Conservation (phyloP, 148 eudicot genomes). For the Polygonum maritimum region DNA sequence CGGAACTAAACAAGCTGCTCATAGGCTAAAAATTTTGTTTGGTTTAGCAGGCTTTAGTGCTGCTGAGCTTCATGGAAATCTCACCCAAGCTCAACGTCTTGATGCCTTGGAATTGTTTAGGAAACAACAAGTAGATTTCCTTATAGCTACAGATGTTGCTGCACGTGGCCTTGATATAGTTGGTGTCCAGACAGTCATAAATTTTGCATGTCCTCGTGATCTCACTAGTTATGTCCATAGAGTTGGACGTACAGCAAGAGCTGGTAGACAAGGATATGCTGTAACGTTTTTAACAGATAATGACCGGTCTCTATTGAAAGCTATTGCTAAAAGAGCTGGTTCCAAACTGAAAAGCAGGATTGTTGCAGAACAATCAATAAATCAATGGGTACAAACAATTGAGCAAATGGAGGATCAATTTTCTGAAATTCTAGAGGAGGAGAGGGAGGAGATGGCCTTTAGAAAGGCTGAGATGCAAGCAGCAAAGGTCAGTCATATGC, state of each 20-base stretch:
- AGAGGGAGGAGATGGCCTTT: constrained; percentile 94
- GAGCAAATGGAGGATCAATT: constrained; percentile 95
- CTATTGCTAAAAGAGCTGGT: constrained; percentile 89
- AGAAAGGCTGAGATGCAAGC: constrained; percentile 99
- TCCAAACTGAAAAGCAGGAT: constrained; percentile 72
- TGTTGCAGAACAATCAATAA: constrained; percentile 81
- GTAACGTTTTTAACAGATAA: constrained; percentile 90
- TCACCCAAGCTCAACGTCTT: constrained; percentile 85
- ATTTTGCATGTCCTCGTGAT: constrained; percentile 82
- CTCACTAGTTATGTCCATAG: constrained; percentile 86
- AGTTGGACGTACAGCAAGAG: constrained; percentile 99
- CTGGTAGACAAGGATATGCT: constrained; percentile 88
- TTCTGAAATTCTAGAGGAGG: constrained; percentile 62
- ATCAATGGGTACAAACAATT: constrained; percentile 64
- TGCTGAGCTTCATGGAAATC: constrained; percentile 85
- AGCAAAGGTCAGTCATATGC: constrained; percentile 43
- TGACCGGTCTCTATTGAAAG: constrained; percentile 76
- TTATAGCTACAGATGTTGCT: constrained; percentile 88
- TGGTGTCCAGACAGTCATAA: constrained; percentile 86
- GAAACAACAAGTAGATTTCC: constrained; percentile 80
- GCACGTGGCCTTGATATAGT: constrained; percentile 94
- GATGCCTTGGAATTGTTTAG: constrained; percentile 77
- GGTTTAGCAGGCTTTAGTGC: constrained; percentile 86
- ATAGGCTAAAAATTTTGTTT: constrained; percentile 86
- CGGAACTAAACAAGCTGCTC: constrained; percentile 87